These are phyloP conservation scores for Dictyostelium brefeldianum DNA, from an alignment of 78 protist genomes.

Conservation along the genomic window DNA sequence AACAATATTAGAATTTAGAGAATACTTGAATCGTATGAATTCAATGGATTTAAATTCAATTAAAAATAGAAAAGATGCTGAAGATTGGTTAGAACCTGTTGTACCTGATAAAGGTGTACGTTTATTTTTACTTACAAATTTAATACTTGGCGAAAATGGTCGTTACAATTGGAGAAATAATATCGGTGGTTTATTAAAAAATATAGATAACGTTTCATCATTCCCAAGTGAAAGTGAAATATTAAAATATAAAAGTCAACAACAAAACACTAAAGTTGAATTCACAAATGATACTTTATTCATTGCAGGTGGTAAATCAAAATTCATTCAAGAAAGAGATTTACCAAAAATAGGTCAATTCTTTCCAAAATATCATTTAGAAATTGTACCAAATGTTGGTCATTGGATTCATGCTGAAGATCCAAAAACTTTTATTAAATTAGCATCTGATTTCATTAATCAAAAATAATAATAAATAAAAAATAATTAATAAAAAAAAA, in stretches of 20 bases:
- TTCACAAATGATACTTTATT: constrained; percentile 9
- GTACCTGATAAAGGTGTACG: constrained; percentile 38
- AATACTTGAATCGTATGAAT: constrained; percentile 23
- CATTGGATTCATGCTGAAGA: constrained; percentile 75
- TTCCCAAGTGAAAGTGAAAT: constrained; percentile 31
- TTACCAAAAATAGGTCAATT: background rate
- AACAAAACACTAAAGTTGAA: background rate
- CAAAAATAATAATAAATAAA: background rate
- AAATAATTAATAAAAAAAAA: background rate
- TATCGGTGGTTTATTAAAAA: constrained; percentile 8
- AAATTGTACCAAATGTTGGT: constrained; percentile 30
- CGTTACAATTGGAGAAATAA: constrained; percentile 40
- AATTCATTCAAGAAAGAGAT: constrained; percentile 26
- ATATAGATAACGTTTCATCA: background rate
- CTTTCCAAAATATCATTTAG: constrained; percentile 44
- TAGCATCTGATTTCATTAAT: constrained; percentile 38
- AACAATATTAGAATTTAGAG: constrained; percentile 19
- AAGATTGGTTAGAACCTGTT: constrained; percentile 20
- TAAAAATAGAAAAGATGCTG: constrained; percentile 42
- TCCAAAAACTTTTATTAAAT: constrained; percentile 20
- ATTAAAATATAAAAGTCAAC: background rate
- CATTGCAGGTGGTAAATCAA: constrained; percentile 50
- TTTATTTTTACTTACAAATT: constrained; percentile 46
- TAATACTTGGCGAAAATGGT: background rate
- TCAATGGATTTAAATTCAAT: background rate